Percentiles rank a stretch among this genome's conserved stretches.
phyloP scores from a whole-genome alignment of 2,329 filamentous ascomycete genomes.

The Penicillium janthinellum region DNA sequence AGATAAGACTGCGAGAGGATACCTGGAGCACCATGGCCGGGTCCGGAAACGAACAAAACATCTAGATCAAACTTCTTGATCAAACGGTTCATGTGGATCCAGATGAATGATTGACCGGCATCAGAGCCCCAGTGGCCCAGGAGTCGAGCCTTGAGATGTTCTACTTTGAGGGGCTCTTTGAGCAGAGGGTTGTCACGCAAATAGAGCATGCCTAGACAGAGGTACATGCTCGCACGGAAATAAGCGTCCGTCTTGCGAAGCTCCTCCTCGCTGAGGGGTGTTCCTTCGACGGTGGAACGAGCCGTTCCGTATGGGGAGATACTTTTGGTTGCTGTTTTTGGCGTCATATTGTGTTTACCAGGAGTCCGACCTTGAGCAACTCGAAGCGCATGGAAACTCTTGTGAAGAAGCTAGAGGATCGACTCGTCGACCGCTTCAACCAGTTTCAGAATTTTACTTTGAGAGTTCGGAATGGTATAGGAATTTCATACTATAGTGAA shows the following conservation, averaged over 20 bases:
- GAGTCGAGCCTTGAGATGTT: constrained; percentile 73
- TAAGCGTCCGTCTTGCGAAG: constrained; percentile 70
- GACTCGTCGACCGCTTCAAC: too few species aligned
- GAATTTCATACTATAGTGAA: too few species aligned
- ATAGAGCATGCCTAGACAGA: constrained; percentile 79
- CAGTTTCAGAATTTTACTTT: too few species aligned
- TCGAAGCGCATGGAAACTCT: too few species aligned
- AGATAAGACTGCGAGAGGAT: constrained; percentile 75
- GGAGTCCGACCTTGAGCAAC: too few species aligned
- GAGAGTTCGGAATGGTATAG: too few species aligned
- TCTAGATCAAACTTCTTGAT: constrained; percentile 80
- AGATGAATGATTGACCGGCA: constrained; percentile 79
- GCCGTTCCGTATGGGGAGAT: constrained; percentile 67
- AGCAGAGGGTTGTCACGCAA: constrained; percentile 73
- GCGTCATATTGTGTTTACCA: too few species aligned
- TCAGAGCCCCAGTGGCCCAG: constrained; percentile 79
- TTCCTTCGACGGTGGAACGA: constrained; percentile 63
- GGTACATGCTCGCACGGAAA: constrained; percentile 73
- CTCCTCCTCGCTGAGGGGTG: constrained; percentile 66
- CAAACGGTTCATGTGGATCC: constrained; percentile 78
- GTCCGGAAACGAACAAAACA: constrained; percentile 72
- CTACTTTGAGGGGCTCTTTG: constrained; percentile 65
- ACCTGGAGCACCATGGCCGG: constrained; percentile 75
- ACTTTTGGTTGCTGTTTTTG: constrained; percentile 41
- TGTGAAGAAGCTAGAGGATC: too few species aligned